Evolutionary conservation across 2,329 filamentous ascomycete genomes (phyloP).

Genomic region (Cercospora beticola): DNA sequence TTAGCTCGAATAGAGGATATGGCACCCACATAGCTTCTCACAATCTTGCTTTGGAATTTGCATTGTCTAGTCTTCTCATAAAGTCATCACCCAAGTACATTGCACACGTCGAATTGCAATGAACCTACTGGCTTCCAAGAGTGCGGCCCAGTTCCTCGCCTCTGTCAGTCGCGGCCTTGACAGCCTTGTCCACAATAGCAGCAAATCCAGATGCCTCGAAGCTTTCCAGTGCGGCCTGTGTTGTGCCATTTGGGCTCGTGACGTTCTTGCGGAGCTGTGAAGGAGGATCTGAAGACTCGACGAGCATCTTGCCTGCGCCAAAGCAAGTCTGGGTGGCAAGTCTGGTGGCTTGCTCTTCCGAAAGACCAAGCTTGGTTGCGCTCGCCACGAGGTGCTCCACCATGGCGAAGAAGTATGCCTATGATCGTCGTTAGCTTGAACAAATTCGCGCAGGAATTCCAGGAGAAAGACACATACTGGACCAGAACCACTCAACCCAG

Average conservation of each 20-base stretch:
- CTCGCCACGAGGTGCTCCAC: constrained; percentile 34
- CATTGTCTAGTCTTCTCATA: neutral
- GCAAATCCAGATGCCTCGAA: constrained; percentile 31
- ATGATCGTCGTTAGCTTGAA: neutral
- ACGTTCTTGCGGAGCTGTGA: constrained; percentile 33
- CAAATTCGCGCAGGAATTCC: no score
- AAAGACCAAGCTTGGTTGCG: constrained; percentile 28
- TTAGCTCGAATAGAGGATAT: neutral
- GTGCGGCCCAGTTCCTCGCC: constrained; percentile 30
- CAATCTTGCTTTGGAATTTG: neutral
- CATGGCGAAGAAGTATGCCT: constrained; percentile 27
- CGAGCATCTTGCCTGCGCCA: constrained; percentile 33
- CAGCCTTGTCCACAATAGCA: constrained; percentile 30
- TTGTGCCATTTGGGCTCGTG: constrained; percentile 34
- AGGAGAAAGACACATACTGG: constrained; percentile 23
- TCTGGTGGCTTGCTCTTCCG: constrained; percentile 30
- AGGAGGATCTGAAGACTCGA: constrained; percentile 28
- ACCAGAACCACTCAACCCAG: constrained; percentile 31
- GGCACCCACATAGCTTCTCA: neutral
- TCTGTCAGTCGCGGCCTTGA: constrained; percentile 30
- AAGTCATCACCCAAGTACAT: neutral
- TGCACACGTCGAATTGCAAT: neutral
- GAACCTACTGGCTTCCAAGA: constrained; percentile 28
- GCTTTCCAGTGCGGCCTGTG: constrained; percentile 32
- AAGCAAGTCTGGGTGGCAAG: constrained; percentile 33